Evolutionary conservation across 495 filamentous ascomycete genomes (phyloP), one percentile per base, ranked within the genome.

Genomic region (Oidiodendron maius): DNA sequence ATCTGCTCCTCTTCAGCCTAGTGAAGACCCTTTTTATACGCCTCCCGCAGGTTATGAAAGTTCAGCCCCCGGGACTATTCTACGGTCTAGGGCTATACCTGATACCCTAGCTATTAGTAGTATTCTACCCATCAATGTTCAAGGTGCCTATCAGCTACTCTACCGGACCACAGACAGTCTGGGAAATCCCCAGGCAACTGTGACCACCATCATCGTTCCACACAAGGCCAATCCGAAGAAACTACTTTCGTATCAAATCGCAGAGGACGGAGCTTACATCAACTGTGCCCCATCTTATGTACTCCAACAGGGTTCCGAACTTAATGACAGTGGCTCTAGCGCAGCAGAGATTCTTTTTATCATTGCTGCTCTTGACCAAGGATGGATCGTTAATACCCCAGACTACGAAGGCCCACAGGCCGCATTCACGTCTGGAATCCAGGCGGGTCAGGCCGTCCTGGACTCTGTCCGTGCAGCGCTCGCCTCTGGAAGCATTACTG

Each of bases 151-250:
- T 45, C 67, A 78, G 35, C 61, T 78, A 34, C 71, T 78, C 3
- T 80, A 68, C 57, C 66, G 72, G 0, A 71, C 72, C 1, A 75
- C 70, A 0, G 64, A 77, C 49, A 56, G 62, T 11, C 57, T 55
- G 21, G 60, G 67, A 30, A 57, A 71, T 11, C 62, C 74, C 2
- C 59, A 67, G 0, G 69, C 64, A 51, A 69, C 67, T 8, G 73
- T 77, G 11, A 71, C 73, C 2, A 78, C 75, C 0, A 45, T 77
- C 15, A 58, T 77, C 25, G 44, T 74, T 18, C 75, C 74, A 40
- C 37, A 30, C 26, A 30, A 30, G 1, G 2, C 37, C 16, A 11
- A 40, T 11, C 20, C 10, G 13, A 15, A 2, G 37, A 40, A 40
- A 17, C 37, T 40, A 15, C 11, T 30, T 5, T 30, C 26, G 5